Conservation (phyloP, 306 rosid species). For the Lupinus albus region DNA sequence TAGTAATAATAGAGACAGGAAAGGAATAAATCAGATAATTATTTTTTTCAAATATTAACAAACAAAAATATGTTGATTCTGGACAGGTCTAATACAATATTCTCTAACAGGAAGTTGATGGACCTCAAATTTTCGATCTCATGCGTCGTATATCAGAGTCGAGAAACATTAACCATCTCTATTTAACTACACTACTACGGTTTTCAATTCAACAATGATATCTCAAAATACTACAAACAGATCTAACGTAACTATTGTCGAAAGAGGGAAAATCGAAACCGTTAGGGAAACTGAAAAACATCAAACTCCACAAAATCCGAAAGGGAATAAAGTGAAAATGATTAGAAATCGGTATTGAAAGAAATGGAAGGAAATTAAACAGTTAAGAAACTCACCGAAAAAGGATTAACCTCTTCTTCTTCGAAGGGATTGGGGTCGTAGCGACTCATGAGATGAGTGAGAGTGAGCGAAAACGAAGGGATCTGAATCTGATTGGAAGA, state of each 20-base stretch:
- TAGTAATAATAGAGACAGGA: not conserved
- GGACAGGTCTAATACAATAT: not conserved
- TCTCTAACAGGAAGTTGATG: slow-evolving; percentile 1
- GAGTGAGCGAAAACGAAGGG: slow-evolving; percentile 19
- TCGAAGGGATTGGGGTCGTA: slow-evolving; percentile 78
- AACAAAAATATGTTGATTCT: not conserved
- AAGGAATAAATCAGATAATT: not conserved
- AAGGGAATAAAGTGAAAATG: not conserved
- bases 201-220: slow-evolving; percentile 1
- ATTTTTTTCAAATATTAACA: not conserved
- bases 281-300: not conserved
- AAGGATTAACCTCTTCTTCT: slow-evolving; percentile 74
- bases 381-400: slow-evolving; percentile 56
- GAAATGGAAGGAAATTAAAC: not conserved
- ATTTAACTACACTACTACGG: slow-evolving; percentile 36
- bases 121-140: not conserved
- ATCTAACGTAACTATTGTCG: slow-evolving; percentile 24
- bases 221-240: slow-evolving; percentile 26
- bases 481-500: slow-evolving; percentile 17
- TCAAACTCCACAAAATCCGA: not conserved
- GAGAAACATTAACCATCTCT: not conserved
- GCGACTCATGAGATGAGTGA: slow-evolving; percentile 58
- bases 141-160: not conserved
- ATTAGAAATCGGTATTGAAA: not conserved
- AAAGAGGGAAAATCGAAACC: slow-evolving; percentile 9